Evolutionary conservation across 257 asterid species (phyloP), one percentile per base, ranked within the genome.

Genomic region (Lavandula angustifolia): DNA sequence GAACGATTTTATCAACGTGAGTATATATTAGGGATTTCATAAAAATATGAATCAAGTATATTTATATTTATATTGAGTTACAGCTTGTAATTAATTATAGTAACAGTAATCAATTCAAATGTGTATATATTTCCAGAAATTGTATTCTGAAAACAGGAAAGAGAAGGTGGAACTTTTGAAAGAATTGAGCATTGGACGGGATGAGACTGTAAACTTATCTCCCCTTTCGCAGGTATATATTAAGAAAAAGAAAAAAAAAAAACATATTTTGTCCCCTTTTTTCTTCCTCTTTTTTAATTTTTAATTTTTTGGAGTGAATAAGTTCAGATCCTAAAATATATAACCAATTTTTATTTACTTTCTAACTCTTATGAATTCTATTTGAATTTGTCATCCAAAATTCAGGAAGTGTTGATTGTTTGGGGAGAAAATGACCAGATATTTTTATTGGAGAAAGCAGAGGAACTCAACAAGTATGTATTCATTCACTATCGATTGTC

Each of bases 351-450:
- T 22, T 22, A 22, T 22, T 22, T 22, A 22, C 27, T 22, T 22
- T 22, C 27, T 22, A 22, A 2, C 27, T 22, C 2, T 22, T 22
- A 22, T 22, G 27, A 22, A 22, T 22, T 22, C 27, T 22, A 22
- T 22, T 22, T 22, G 1, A 22, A 22, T 22, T 22, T 22, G 27
- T 1, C 27, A 22, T 22, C 1, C 3, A 22, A 69, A 73, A 7
- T 65, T 77, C 81, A 87, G 97, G 80, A 84, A 62, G 90, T 82
- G 53, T 64, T 88, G 76, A 76, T 91, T n/a, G 80, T 91, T 42
- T 91, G 98, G 96, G 98, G 96, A 6, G 95, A 91, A 27, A 58
- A 77, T 49, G 96, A 91, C 68, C 79, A 71, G 50, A 84, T 91
- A 42, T 88, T 91, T 77, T 61, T 66, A 50, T 38, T 81, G 55